These are phyloP conservation scores for Malus fusca DNA, from an alignment of 306 rosid genomes.

Conservation along the genomic window DNA sequence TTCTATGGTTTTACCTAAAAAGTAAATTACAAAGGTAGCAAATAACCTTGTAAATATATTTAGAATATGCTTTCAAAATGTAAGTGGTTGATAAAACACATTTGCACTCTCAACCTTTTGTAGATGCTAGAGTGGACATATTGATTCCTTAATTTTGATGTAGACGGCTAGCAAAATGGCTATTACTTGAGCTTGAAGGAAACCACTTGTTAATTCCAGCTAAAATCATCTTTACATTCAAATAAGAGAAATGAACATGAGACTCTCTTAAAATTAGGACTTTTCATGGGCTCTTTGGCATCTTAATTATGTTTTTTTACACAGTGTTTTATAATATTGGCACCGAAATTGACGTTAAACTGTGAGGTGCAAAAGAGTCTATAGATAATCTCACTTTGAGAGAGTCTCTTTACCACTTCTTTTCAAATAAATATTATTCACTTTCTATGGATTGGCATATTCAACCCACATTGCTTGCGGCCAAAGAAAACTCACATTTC, in stretches of 20 bases:
- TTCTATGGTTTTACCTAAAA: too few species aligned
- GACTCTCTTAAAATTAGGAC: too few species aligned
- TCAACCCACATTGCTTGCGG: background rate
- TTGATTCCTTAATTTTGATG: background rate
- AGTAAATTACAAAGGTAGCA: too few species aligned
- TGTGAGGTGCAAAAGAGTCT: too few species aligned
- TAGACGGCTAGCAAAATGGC: background rate
- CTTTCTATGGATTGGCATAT: background rate
- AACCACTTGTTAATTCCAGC: background rate
- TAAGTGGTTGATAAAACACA: background rate
- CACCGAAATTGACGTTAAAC: rapidly evolving
- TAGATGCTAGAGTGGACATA: background rate
- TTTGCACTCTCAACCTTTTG: background rate
- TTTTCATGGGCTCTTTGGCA: too few species aligned
- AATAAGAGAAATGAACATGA: too few species aligned
- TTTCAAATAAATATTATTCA: background rate
- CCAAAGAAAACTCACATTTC: background rate
- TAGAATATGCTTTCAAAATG: too few species aligned
- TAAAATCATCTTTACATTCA: background rate
- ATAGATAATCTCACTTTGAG: too few species aligned
- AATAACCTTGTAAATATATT: too few species aligned
- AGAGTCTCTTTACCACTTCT: too few species aligned
- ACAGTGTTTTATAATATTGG: too few species aligned
- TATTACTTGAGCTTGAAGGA: background rate
- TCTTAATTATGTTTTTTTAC: too few species aligned